Base-by-base conservation (phyloP, 768 basidiomycete species). In the Boletus rubropictus region DNA sequence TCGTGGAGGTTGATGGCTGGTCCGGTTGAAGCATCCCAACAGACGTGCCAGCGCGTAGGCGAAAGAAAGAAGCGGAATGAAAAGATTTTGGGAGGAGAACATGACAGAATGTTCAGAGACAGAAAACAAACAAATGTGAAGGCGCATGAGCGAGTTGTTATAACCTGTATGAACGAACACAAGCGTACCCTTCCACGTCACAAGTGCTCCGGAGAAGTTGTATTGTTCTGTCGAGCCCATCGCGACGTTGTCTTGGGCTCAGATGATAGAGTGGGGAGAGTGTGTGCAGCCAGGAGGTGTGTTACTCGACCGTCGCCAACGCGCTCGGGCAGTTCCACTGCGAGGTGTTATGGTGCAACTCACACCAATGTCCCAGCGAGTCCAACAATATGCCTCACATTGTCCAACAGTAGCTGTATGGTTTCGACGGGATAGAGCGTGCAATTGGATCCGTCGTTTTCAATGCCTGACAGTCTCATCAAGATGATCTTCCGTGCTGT, bases 151-250 rank as follows among this genome's bases (percentile, higher is more conserved):
- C 36, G 24, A 31, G 14, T 22, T 20, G 35, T 15, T 24, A 40
- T 10, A 18, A 32, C 32, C 42, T 6, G 39, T 18, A 21, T 5
- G 28, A 28, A 52, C 22, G 18, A 24, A 20, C 7, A 7, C 7
- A 3, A 14, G 21, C 76, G 22, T 56, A 89, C 93, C 85, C 74
- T 84, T 89, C 94, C 94, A 97, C 69, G 91, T 90, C 44, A 85
- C 70, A 41, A 97, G 70, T 21, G 94, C 94, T 40, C 83, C 84
- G n/a, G 90, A 89, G 70, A 97, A 97, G 69, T 95, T 94, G 53
- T 84, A 79, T 59, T 49, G 42, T 31, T 87, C 87, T 40, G 72
- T 61, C 42, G 53, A 54, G 48, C 49, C 39, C 65, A 65, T 65
- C 10, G 40, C 9, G 27, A 33, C 28, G 44, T 40, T 24, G 38